phyloP scores from a whole-genome alignment of 108 stramenopile genomes.

The Phaeodactylum tricornutum region DNA sequence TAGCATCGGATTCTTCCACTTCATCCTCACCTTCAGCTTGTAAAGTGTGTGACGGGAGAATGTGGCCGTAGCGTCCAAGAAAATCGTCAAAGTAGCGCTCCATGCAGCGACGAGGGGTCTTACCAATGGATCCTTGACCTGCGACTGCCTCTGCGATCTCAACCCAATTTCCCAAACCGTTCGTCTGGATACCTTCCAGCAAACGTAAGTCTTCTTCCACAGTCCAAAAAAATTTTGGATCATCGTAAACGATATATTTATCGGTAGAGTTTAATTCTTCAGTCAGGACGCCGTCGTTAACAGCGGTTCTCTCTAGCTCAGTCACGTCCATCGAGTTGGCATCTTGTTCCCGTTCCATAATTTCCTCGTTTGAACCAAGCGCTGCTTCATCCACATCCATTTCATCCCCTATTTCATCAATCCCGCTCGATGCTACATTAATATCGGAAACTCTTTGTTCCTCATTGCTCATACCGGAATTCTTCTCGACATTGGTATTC shows the following conservation, averaged over 20 bases:
- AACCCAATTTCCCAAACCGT: slow-evolving; percentile 83
- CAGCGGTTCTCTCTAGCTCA: not conserved
- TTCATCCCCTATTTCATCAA: slow-evolving; percentile 4
- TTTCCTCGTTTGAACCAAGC: slow-evolving; percentile 1
- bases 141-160: slow-evolving; percentile 76
- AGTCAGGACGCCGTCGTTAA: too few relatives aligned
- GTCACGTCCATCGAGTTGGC: not conserved
- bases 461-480: not conserved
- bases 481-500: slow-evolving; percentile 3
- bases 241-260: slow-evolving; percentile 15
- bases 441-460: not conserved
- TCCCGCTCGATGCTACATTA: slow-evolving; percentile 3
- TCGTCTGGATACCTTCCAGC: slow-evolving; percentile 67
- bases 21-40: slow-evolving; percentile 2
- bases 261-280: not conserved
- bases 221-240: slow-evolving; percentile 66
- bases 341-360: not conserved
- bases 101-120: slow-evolving; percentile 85
- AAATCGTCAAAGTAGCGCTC: slow-evolving; percentile 85
- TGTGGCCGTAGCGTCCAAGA: slow-evolving; percentile 78
- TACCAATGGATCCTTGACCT: slow-evolving; percentile 48
- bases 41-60: slow-evolving; percentile 74
- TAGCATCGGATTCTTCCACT: slow-evolving; percentile 1
- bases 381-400: slow-evolving; percentile 16
- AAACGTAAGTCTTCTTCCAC: slow-evolving; percentile 80